A percentile compares a stretch with the other conserved stretches of the same genome.
Evolutionary conservation across 805 yeast species (phyloP).

Genomic region (Candida stauntonica): DNA sequence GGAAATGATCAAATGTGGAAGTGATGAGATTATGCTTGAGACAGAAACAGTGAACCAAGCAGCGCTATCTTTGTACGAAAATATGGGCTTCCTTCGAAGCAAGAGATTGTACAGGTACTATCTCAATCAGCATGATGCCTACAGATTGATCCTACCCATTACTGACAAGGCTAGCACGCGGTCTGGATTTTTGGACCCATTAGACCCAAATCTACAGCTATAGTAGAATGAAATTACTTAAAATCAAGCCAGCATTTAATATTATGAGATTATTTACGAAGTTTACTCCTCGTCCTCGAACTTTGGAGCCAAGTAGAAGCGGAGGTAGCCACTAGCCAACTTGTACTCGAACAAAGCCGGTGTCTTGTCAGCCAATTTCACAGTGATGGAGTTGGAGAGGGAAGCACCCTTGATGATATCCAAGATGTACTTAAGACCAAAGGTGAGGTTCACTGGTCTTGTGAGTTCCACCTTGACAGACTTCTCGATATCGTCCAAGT

Average conservation of each 20-base stretch:
- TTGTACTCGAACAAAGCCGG: slow-evolving; percentile 94
- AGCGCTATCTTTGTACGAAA: slow-evolving; percentile 67
- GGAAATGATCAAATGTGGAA: slow-evolving; percentile 56
- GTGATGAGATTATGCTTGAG: slow-evolving; percentile 91
- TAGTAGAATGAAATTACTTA: not conserved
- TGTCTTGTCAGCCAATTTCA: slow-evolving; percentile 83
- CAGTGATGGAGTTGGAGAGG: slow-evolving; percentile 69
- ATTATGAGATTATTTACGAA: not conserved
- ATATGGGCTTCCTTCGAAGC: slow-evolving; percentile 68
- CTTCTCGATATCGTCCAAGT: slow-evolving; percentile 76
- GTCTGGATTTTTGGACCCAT: slow-evolving; percentile 44
- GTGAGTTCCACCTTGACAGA: slow-evolving; percentile 72
- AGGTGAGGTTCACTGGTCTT: slow-evolving; percentile 82
- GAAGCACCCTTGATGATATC: slow-evolving; percentile 91
- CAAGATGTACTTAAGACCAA: slow-evolving; percentile 85
- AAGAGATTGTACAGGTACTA: slow-evolving; percentile 84
- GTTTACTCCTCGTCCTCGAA: slow-evolving; percentile 77
- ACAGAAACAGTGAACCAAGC: slow-evolving; percentile 80
- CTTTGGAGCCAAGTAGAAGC: slow-evolving; percentile 97
- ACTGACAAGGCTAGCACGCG: slow-evolving; percentile 53
- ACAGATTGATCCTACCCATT: slow-evolving; percentile 76
- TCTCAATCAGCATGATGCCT: slow-evolving; percentile 91
- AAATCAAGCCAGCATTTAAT: no score
- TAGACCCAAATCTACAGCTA: slow-evolving; percentile 5
- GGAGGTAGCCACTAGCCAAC: slow-evolving; percentile 85